Conservation (phyloP, 1,284 basidiomycete genomes). For the Fomitopsis pinicola region DNA sequence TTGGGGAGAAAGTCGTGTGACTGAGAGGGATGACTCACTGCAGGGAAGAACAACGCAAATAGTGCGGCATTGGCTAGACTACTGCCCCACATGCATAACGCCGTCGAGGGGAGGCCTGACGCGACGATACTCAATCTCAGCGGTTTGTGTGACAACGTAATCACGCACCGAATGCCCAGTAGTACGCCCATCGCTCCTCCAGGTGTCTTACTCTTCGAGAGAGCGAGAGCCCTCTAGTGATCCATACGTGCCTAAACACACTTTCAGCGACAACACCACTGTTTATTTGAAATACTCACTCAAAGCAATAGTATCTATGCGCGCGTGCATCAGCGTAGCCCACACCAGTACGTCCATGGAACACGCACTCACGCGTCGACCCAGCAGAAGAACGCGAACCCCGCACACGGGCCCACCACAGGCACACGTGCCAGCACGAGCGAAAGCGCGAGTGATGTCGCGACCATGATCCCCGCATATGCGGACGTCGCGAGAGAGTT, state of each 20-base stretch:
- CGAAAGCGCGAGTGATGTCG: constrained; percentile 69
- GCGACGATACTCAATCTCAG: background rate
- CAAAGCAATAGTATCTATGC: constrained; percentile 80
- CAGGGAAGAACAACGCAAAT: constrained; percentile 76
- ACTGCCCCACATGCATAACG: constrained; percentile 66
- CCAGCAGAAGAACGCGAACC: constrained; percentile 77
- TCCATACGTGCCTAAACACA: constrained; percentile 65
- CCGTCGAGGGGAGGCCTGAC: constrained; percentile 59
- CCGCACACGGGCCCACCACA: constrained; percentile 50
- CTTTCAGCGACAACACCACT: no score
- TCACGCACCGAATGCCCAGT: constrained; percentile 70
- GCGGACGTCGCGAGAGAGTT: constrained; percentile 72
- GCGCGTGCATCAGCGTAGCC: background rate
- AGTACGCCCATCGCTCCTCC: constrained; percentile 85
- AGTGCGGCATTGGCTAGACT: constrained; percentile 71
- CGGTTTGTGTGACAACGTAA: background rate
- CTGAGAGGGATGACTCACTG: constrained; percentile 34
- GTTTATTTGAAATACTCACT: constrained; percentile 54
- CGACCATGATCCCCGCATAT: constrained; percentile 75
- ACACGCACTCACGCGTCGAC: constrained; percentile 67
- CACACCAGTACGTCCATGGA: background rate
- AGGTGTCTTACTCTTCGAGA: constrained; percentile 65
- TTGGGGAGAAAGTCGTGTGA: background rate
- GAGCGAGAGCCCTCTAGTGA: constrained; percentile 65
- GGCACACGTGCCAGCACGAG: constrained; percentile 63